Base-by-base conservation (phyloP, 495 filamentous ascomycete species). In the Aspergillus campestris region DNA sequence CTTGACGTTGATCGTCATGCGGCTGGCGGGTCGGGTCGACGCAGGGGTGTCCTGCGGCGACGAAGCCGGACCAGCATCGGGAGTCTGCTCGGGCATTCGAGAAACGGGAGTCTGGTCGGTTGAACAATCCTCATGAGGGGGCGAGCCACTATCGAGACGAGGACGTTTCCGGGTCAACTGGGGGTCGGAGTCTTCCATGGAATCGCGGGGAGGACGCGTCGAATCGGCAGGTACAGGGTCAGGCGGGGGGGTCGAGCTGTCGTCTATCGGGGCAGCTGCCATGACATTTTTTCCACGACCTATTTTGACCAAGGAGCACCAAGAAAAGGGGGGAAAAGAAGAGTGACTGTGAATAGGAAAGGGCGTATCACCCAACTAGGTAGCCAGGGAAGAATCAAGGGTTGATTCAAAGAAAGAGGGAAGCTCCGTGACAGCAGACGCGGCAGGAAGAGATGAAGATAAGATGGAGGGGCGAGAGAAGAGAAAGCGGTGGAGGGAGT, bases 81-180 rank as follows among this genome's bases (percentile, higher is more conserved):
- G 42, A 34, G 55, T 51, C 15, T 49, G 40, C 9, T 61, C 52
- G 47, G 53, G 38, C 40, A 45, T 35, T 36, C 35, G 32, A 42
- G 44, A 34, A 31, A 53, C 40, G 31, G 60, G 45, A 32, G 60
- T 49, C 47, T 58, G 50, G 53, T 73, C 66, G 13, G 61, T 55
- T 6, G 71, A 74, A 62, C 74, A 67, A 11, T 61, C 59, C 60
- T 69, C 65, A 42, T 63, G 64, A 33, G 64, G 58, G 47, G 63
- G 61, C 51, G 64, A 68, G 50, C 74, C 75, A 60, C 69, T 77
- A 60, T 83, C 78, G 44, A 83, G 71, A 56, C 79, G 78, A 39
- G 76, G 79, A 49, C 79, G 76, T 65, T 83, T 83, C 56, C 78
- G 72, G 49, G 72, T 77, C 40, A 65, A 63, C 41, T 75, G 70